Evolutionary conservation across 1,284 basidiomycete genomes (phyloP), one percentile per base, ranked within the genome.

Genomic region (Pseudozyma sp.): DNA sequence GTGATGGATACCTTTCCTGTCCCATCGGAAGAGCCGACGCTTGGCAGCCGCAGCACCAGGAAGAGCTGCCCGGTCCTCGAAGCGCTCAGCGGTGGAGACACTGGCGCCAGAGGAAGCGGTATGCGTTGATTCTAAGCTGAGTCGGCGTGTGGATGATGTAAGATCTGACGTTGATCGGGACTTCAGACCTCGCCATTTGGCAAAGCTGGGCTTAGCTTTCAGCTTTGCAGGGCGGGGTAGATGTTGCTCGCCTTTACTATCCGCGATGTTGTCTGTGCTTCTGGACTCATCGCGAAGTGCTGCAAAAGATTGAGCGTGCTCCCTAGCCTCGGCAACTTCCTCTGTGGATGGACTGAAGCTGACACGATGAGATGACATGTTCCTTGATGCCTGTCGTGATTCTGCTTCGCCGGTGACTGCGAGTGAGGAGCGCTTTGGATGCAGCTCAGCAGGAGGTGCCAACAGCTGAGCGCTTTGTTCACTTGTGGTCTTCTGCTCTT

Each of bases 271-370:
- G 35, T 16, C 3, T 25, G 49, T 31, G 35, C 8, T 34, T 3
- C 47, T 25, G 12, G 49, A 5, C 5, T 48, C 44, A 1, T 52
- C 13, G 5, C 5, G 21, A 19, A 57, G 50, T 5, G 53, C 44
- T 0, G 53, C 48, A 12, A 54, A 34, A 5, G 49, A 36, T 8
- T 56, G 49, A 4, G 71, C 67, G 44, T 68, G 61, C 40, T 77
- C 71, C 16, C 76, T 57, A 2, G 71, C 68, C 5, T 70, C 60
- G 3, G 66, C 68, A 34, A 54, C 62, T 35, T 77, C 60, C 18
- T 77, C 76, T 39, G 69, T 77, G 3, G 76, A 77, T 3, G 76
- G 76, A 38, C 71, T 75, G 63, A 77, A 77, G 60, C 70, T 74
- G 54, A 77, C 76, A 5, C 76, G 57, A 45, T 76, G 71, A 11